Evolutionary conservation across 2,329 filamentous ascomycete species (phyloP).

Genomic region (Nemania sp.): DNA sequence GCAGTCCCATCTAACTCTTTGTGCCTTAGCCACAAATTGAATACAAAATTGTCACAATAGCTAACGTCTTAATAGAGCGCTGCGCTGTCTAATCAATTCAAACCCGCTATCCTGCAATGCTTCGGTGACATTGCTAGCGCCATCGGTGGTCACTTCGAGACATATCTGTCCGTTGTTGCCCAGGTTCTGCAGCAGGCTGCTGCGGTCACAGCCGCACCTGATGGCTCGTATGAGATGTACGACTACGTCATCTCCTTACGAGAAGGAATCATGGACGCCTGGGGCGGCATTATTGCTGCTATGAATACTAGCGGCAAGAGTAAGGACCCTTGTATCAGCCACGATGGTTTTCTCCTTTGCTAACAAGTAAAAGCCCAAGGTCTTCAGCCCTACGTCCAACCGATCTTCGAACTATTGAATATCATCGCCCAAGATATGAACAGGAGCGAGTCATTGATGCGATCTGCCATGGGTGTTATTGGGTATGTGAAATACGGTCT

Average conservation of each 20-base stretch:
- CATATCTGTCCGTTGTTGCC: slow-evolving; percentile 88
- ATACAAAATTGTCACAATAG: slow-evolving; percentile 3
- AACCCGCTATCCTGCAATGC: slow-evolving; percentile 95
- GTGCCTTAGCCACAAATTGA: background rate
- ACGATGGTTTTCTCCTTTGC: slow-evolving; percentile 10
- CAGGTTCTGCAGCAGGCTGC: slow-evolving; percentile 93
- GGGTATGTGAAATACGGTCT: slow-evolving; percentile 62
- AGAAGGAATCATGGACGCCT: slow-evolving; percentile 98
- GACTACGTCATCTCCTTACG: slow-evolving; percentile 94
- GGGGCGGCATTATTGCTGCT: slow-evolving; percentile 93
- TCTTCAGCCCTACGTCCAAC: slow-evolving; percentile 76
- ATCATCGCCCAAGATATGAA: slow-evolving; percentile 80
- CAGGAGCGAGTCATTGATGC: slow-evolving; percentile 87
- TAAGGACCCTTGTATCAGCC: slow-evolving; percentile 46
- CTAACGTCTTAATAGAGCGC: slow-evolving; percentile 64
- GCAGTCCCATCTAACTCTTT: background rate
- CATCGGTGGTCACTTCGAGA: slow-evolving; percentile 89
- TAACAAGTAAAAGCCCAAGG: slow-evolving; percentile 59
- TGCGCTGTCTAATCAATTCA: slow-evolving; percentile 91
- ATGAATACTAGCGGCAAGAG: slow-evolving; percentile 84
- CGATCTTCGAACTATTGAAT: slow-evolving; percentile 85
- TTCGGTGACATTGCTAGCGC: slow-evolving; percentile 97
- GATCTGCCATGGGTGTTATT: slow-evolving; percentile 96
- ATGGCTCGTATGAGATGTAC: slow-evolving; percentile 91
- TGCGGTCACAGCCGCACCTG: slow-evolving; percentile 74